phyloP scores from a whole-genome alignment of 176 grass and related monocot species.

The Tuctoria greenei region DNA sequence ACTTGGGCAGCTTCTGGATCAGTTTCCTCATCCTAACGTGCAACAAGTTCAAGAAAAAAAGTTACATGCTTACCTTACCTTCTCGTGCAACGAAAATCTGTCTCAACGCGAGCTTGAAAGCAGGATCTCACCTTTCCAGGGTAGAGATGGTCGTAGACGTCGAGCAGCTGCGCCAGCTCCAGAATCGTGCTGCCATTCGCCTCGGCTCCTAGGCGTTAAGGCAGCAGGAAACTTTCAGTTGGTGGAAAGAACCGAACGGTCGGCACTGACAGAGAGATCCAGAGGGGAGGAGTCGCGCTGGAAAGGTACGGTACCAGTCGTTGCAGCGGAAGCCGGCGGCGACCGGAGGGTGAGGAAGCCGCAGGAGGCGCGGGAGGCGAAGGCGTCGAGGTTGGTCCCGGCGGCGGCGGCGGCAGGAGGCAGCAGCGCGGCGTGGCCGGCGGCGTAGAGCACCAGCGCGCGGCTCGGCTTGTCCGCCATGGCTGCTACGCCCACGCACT shows the following conservation, averaged over 20 bases:
- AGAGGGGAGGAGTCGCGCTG: neutral
- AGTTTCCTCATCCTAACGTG: slow-evolving; percentile 43
- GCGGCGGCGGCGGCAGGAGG: neutral
- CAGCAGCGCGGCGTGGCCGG: slow-evolving; percentile 59
- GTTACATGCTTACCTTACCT: neutral
- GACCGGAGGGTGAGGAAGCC: slow-evolving; percentile 79
- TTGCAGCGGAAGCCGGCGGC: slow-evolving; percentile 18
- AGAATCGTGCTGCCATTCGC: slow-evolving; percentile 44
- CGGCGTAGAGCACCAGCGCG: slow-evolving; percentile 38
- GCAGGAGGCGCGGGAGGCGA: slow-evolving; percentile 68
- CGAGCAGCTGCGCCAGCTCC: slow-evolving; percentile 83
- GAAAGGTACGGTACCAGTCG: slow-evolving; percentile 38
- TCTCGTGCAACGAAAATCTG: neutral
- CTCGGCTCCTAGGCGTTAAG: slow-evolving; percentile 37
- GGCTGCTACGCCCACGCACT: too few species aligned
- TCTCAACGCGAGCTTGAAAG: neutral
- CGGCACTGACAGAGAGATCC: neutral
- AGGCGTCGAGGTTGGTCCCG: slow-evolving; percentile 60
- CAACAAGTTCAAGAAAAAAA: slow-evolving; percentile 17
- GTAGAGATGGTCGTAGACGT: slow-evolving; percentile 67
- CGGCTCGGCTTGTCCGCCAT: too few species aligned
- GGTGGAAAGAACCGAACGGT: neutral
- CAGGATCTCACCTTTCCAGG: slow-evolving; percentile 47
- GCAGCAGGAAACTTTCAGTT: neutral
- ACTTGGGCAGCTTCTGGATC: slow-evolving; percentile 10